Conservation (phyloP, 2,329 filamentous ascomycete genomes). For the Dactylellina parvicollis region DNA sequence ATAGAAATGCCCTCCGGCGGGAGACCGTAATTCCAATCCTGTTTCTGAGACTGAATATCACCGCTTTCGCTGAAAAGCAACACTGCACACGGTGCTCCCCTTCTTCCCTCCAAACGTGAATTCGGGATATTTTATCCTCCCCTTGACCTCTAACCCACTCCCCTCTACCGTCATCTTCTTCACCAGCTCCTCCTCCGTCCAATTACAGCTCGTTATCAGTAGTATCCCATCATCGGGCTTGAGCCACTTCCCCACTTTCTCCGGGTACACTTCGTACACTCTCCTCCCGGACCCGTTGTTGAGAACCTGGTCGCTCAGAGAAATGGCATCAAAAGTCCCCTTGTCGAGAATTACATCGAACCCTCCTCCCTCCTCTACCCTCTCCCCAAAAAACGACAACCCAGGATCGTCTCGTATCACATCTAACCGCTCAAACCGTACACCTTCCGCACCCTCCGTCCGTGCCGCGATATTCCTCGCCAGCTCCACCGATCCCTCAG, state of each 20-base stretch:
- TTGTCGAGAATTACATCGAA: conserved; percentile 98
- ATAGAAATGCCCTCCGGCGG: neutral
- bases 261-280: conserved; percentile 78
- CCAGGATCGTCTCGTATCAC: conserved; percentile 62
- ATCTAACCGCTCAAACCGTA: conserved; percentile 67
- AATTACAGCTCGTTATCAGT: conserved; percentile 95
- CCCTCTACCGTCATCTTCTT: conserved; percentile 75
- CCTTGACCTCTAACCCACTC: conserved; percentile 66
- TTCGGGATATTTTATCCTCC: conserved; percentile 79
- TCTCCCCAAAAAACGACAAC: conserved; percentile 44
- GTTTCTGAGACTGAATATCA: too few relatives aligned
- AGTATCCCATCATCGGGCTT: conserved; percentile 74
- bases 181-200: conserved; percentile 88
- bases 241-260: conserved; percentile 74
- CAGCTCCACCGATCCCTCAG: conserved; percentile 75
- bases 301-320: conserved; percentile 71
- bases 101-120: conserved; percentile 90
- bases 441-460: conserved; percentile 58
- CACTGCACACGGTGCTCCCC: conserved; percentile 86
- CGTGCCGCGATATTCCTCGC: conserved; percentile 71
- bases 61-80: conserved; percentile 74
- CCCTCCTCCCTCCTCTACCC: conserved; percentile 63
- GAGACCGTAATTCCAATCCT: neutral
- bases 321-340: conserved; percentile 96
- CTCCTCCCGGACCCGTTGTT: conserved; percentile 67